Evolutionary conservation across 345 rosid genomes (phyloP), one percentile per base, ranked within the genome.

Genomic region (Firmiana major): DNA sequence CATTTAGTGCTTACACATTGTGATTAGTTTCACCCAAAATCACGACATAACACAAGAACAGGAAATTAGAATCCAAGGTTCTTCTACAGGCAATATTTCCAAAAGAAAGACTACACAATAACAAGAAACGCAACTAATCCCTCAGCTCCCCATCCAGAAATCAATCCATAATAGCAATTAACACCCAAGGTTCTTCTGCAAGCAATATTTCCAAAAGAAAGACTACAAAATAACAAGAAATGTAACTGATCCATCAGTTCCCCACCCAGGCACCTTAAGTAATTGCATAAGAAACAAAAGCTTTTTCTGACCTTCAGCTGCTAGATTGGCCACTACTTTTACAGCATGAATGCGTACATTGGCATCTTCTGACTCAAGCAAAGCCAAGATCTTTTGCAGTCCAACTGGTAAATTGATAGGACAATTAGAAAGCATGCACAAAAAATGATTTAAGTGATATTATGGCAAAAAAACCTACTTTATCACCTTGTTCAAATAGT

Each of bases 271-370:
- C 1, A 71, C 46, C 63, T 36, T n/a, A 8, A 72, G 49, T 21
- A 55, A 75, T 0, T 54, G 34, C 40, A 59, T 9, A 34, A 24
- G 54, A 63, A 64, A 54, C n/a, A n/a, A 51, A 38, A 64, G 17
- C 34, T 54, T 21, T 36, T 36, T 66, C 81, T 74, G 71, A 92
- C 99, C 99, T 90, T 97, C 99, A 64, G 99, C 97, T 73, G 99
- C 98, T 64, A 97, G 86, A 84, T 94, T 97, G 53, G 99, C 99
- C 28, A 97, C 97, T 75, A 94, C 96, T 84, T 97, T 97, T 81
- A 97, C 99, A 43, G 99, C 99, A 81, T 97, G 98, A 78, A 97
- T 89, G 71, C 94, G 89, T 67, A 92, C 95, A 83, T 91, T 92
- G 76, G 94, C 90, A 87, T 97, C 99, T 51, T 97, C 99, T 43